Evolutionary conservation across 495 filamentous ascomycete genomes (phyloP), one percentile per base, ranked within the genome.

Genomic region (Xylaria acuta): DNA sequence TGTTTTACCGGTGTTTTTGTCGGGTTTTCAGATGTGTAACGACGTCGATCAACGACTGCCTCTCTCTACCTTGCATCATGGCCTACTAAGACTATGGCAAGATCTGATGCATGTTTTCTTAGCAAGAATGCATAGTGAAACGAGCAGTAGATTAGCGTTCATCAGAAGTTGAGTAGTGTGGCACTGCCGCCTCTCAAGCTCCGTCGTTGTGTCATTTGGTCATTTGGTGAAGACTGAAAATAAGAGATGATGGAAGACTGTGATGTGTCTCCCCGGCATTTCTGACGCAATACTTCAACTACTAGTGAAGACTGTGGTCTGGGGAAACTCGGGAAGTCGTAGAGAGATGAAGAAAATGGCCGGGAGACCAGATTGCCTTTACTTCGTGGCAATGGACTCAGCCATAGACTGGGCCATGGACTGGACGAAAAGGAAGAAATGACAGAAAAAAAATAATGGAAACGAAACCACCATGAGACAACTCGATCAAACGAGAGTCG

Each of bases 1-100:
- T 32, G 38, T 45, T 65, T 65, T 65, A 7, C 63, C n/a, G 20
- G 63, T 65, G 12, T 65, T 47, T 65, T 65, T 49, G 25, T 38
- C 32, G 16, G 20, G 7, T 60, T 60, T 60, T 60, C 32, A 11
- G 58, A 22, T n/a, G 34, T 40, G 2, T 38, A 20, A 22, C 20
- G 1, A 36, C 22, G 20, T 22, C 18, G 8, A 9, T 38, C 34
- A 40, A 11, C 3, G 30, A 16, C 30, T 60, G 5, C 18, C 3
- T 60, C 34, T 54, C n/a, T 58, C 18, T 40, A 38, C 4, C n/a
- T 60, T 1, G 8, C 18, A 38, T 12, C 1, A n/a, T 3, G 5
- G 53, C 2, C 53, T 1, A 32, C 32, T 32, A 32, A 12, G 27
- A 18, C 27, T 14, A 18, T 56, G 14, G 1, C 27, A 6, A 18